Evolutionary conservation across 768 basidiomycete genomes (phyloP), one percentile per base, ranked within the genome.

Genomic region (Nidularia pulvinata): DNA sequence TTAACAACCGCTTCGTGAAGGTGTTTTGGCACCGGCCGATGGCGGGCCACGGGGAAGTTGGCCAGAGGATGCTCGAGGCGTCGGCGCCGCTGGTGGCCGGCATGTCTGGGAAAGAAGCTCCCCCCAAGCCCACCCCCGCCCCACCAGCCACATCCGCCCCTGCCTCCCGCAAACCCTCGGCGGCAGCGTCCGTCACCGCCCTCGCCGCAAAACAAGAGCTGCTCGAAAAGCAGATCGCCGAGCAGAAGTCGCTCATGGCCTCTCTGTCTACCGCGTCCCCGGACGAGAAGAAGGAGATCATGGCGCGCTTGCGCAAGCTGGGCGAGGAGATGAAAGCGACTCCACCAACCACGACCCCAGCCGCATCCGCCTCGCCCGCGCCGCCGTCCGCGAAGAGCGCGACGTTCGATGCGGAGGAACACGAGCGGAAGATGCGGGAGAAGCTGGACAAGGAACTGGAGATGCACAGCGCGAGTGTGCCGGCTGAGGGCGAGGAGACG

Each of bases 21-120:
- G 79, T 97, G 34, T 93, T 96, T 62, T 97, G 95, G 94, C 93
- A 96, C 70, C 80, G 90, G 54, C 94, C 93, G 6, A 83, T 95
- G 85, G 91, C 91, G 51, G 95, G 95, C 0, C 91, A 95, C 61
- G 95, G 95, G 6, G 85, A 84, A 57, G 78, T 75, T 14, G 95
- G 95, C 2, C 74, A 84, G 47, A 81, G 88, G 57, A 83, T 88
- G 75, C 71, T 98, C 54, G 93, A 90, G 11, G 91, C 90, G 4
- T 91, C 89, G 32, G 92, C 91, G 6, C 80, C 86, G 1, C 61
- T 91, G 7, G 78, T 96, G 7, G 86, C 89, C 33, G 88, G 85
- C 58, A 78, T 91, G 47, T 55, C 69, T 25, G 58, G 69, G 6
- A 78, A 77, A 51, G 74, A 72, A 14, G 46, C 65, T 1, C 35